Conservation (phyloP, 139 green algal species). For the Tetradesmus obliquus region DNA sequence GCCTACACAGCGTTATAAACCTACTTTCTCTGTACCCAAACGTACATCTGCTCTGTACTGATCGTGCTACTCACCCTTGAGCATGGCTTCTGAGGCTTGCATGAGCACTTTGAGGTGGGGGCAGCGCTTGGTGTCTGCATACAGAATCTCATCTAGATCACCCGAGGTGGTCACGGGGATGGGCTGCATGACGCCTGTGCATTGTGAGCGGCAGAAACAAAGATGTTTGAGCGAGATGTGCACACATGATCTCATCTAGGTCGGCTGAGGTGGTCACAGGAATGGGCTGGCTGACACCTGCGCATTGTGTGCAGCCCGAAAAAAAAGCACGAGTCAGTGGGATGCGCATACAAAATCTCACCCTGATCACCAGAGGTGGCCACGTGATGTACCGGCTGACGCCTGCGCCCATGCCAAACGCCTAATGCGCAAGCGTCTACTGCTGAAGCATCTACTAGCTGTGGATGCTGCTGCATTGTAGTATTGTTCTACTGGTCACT, state of each 20-base stretch:
- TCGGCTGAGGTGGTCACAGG: slow-evolving; percentile 59
- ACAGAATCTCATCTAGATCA: slow-evolving; percentile 80
- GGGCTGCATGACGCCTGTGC: slow-evolving; percentile 7
- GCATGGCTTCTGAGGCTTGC: slow-evolving; percentile 37
- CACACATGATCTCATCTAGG: slow-evolving; percentile 77
- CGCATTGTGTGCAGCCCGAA: not conserved
- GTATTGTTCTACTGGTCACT: no score
- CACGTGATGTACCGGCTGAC: slow-evolving; percentile 48
- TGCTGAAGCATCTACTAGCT: no score
- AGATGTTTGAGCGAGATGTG: not conserved
- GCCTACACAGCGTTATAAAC: not conserved
- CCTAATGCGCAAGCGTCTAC: no score
- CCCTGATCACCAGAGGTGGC: slow-evolving; percentile 65
- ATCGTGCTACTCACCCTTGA: not conserved
- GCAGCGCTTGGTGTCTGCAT: slow-evolving; percentile 52
- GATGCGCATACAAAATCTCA: slow-evolving; percentile 70
- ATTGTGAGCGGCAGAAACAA: not conserved
- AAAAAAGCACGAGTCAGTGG: not conserved
- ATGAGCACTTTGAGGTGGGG: slow-evolving; percentile 54
- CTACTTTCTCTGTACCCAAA: not conserved
- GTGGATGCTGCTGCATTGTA: no score
- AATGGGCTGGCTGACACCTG: slow-evolving; percentile 46
- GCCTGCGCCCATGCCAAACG: not conserved
- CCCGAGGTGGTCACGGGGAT: slow-evolving; percentile 58
- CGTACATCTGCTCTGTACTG: no score